These are phyloP conservation scores for Aspergillus tanneri DNA, from an alignment of 2,329 filamentous ascomycete species.

Conservation along the genomic window DNA sequence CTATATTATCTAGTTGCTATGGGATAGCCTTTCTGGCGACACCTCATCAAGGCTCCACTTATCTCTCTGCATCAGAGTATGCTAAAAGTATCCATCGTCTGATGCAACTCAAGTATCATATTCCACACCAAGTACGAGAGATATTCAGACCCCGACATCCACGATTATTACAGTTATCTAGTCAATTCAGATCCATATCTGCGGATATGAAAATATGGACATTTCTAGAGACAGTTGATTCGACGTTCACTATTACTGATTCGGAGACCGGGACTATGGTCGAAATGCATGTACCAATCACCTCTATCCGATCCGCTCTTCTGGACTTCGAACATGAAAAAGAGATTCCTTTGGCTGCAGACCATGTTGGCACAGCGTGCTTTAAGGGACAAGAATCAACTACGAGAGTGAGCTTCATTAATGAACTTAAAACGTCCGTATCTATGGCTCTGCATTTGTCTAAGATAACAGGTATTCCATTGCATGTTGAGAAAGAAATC, in stretches of 20 bases:
- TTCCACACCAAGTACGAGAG: conserved; percentile 53
- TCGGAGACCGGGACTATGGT: conserved; percentile 44
- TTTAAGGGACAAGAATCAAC: conserved; percentile 31
- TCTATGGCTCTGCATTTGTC: conserved; percentile 27
- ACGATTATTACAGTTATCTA: conserved; percentile 51
- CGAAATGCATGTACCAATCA: conserved; percentile 60
- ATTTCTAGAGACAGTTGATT: conserved; percentile 63
- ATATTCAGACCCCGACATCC: conserved; percentile 54
- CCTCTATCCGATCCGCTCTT: conserved; percentile 47
- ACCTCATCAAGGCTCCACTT: conserved; percentile 63
- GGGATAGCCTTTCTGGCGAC: conserved; percentile 63
- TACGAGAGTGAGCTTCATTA: conserved; percentile 30
- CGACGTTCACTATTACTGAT: conserved; percentile 50
- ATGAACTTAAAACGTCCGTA: conserved; percentile 22
- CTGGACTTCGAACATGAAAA: conserved; percentile 35
- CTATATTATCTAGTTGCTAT: conserved; percentile 57
- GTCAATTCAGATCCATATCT: conserved; percentile 57
- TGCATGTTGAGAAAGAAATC: conserved; percentile 55
- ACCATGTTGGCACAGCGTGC: conserved; percentile 32
- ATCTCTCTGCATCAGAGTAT: conserved; percentile 60
- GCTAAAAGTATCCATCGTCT: conserved; percentile 54
- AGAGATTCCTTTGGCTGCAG: conserved; percentile 33
- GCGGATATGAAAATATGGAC: conserved; percentile 63
- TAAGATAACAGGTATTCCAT: conserved; percentile 41
- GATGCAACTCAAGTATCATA: conserved; percentile 52